Percentiles rank a stretch among this genome's conserved stretches.
phyloP scores from a whole-genome alignment of 306 rosid genomes.

The Cucumis cinereus region DNA sequence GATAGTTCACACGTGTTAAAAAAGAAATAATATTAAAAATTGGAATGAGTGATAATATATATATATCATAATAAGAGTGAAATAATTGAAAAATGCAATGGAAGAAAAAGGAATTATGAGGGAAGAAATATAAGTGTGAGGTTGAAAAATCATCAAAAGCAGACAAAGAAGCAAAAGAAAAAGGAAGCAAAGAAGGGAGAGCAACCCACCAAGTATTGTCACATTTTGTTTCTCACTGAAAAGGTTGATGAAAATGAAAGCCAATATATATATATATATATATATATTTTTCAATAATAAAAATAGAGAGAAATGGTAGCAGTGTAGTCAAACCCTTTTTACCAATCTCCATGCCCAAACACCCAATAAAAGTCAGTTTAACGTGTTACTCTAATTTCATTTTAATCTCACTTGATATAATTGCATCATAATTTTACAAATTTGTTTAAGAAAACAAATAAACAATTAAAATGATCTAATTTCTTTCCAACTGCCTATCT shows the following conservation, averaged over 20 bases:
- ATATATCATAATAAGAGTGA: neutral
- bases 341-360: neutral
- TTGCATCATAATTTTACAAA: no score
- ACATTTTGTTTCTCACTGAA: conserved; percentile 19
- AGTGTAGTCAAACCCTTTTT: neutral
- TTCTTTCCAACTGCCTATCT: neutral
- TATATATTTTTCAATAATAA: no score
- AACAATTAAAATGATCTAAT: neutral
- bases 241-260: conserved; percentile 31
- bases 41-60: neutral
- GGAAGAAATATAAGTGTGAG: neutral
- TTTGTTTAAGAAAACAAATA: no score
- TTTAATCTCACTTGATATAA: no score
- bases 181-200: neutral
- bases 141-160: neutral
- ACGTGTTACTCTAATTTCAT: no score
- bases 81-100: neutral
- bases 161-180: neutral
- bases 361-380: neutral
- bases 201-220: conserved; percentile 12
- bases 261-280: no score
- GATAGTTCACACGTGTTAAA: no score
- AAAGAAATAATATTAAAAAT: no score
- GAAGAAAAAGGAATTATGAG: neutral
- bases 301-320: neutral